A percentile compares a stretch with the other conserved stretches of the same genome.
Conservation (phyloP, 192 early-diverging fungal species). For the Entomortierella parvispora region DNA sequence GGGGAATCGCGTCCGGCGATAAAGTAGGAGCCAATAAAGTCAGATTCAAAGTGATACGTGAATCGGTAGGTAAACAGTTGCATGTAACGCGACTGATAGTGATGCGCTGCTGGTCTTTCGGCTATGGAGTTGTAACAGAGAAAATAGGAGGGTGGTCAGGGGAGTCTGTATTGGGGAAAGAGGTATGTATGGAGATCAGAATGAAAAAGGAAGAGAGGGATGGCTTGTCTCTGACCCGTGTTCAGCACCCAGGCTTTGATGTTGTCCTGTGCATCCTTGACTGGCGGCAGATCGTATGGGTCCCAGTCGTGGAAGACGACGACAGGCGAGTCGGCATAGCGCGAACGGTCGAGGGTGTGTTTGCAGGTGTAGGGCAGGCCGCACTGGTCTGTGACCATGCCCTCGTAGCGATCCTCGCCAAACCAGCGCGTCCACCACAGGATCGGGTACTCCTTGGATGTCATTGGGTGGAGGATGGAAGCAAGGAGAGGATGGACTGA, state of each 20-base stretch:
- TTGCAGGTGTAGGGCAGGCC: conserved; percentile 19
- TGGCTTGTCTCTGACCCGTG: background rate
- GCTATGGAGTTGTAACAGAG: background rate
- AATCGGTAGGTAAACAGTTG: conserved; percentile 6
- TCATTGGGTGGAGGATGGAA: background rate
- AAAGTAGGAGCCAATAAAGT: conserved; percentile 18
- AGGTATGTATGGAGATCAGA: too few relatives aligned
- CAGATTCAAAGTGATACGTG: conserved; percentile 16
- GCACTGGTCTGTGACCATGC: background rate
- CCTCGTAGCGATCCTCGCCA: background rate
- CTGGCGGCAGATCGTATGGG: background rate
- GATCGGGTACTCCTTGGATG: conserved; percentile 5
- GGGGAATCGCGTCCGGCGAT: background rate
- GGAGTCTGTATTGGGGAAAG: too few relatives aligned
- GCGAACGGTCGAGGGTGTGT: conserved; percentile 1
- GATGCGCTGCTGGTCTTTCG: conserved; percentile 6
- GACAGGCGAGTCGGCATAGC: background rate
- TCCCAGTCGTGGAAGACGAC: conserved; percentile 8
- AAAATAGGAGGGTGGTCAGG: background rate
- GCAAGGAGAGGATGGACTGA: background rate
- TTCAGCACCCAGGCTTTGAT: background rate
- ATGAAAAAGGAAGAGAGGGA: background rate
- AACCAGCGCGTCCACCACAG: conserved; percentile 1
- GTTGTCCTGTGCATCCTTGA: background rate
- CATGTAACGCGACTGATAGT: background rate